Conservation (phyloP, 2,329 filamentous ascomycete species). For the Atkinsonella texensis region DNA sequence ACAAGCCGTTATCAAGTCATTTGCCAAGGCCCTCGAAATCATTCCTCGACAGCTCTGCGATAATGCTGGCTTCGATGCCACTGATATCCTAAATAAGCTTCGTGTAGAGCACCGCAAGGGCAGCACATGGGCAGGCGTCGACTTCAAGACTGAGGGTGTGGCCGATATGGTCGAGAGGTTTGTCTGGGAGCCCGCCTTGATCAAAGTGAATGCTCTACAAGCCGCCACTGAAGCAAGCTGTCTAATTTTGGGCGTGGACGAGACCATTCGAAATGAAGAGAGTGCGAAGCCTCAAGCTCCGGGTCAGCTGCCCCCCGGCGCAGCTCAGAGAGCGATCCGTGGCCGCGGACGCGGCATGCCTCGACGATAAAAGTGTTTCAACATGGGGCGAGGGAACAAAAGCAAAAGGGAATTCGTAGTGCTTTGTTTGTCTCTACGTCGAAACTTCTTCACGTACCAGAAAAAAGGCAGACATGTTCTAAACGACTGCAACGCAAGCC, state of each 20-base stretch:
- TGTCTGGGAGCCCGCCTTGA: conserved; percentile 92
- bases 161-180: conserved; percentile 90
- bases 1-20: conserved; percentile 94
- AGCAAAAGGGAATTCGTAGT: background rate
- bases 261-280: conserved; percentile 98
- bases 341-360: conserved; percentile 85
- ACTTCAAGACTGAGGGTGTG: conserved; percentile 86
- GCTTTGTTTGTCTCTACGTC: too few species aligned
- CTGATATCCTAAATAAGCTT: conserved; percentile 91
- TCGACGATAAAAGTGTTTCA: conserved; percentile 43
- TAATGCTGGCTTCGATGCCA: conserved; percentile 96
- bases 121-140: conserved; percentile 87
- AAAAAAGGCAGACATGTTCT: too few species aligned
- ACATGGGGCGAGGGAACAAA: conserved; percentile 1
- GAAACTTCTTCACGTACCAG: too few species aligned
- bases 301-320: conserved; percentile 63
- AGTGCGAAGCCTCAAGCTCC: conserved; percentile 75
- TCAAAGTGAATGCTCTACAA: conserved; percentile 96
- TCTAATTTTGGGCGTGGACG: conserved; percentile 89
- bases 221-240: conserved; percentile 92
- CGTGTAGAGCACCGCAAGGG: conserved; percentile 94
- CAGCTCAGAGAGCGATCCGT: conserved; percentile 78
- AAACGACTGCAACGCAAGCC: too few species aligned
- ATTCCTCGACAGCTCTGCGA: conserved; percentile 96
- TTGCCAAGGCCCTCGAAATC: conserved; percentile 92